Evolutionary conservation across 2,329 filamentous ascomycete genomes (phyloP).

Genomic region (Colletotrichum graminicola): DNA sequence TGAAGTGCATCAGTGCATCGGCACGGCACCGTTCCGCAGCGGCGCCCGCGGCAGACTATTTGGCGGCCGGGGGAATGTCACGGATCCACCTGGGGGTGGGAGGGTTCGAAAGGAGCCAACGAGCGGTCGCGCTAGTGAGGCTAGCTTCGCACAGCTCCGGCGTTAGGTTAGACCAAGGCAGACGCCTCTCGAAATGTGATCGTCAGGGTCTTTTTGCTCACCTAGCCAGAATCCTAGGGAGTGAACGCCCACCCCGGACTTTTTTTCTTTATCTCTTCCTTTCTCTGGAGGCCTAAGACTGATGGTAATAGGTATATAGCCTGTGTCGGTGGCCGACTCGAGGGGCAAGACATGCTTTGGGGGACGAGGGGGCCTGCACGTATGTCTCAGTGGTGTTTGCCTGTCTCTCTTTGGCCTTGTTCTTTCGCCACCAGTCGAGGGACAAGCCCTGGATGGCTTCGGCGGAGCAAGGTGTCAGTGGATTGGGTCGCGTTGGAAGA

Average conservation of each 20-base stretch:
- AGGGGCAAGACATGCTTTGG: slow-evolving; percentile 10
- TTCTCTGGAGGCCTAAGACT: not conserved
- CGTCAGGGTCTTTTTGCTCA: slow-evolving; percentile 39
- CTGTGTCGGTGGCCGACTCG: not conserved
- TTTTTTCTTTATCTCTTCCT: not conserved
- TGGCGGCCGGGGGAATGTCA: slow-evolving; percentile 40
- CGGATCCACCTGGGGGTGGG: slow-evolving; percentile 11
- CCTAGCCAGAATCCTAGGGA: slow-evolving; percentile 7
- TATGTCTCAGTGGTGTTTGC: slow-evolving; percentile 8
- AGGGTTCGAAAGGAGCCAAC: slow-evolving; percentile 25
- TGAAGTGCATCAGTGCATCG: slow-evolving; percentile 19
- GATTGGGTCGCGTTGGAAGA: not conserved
- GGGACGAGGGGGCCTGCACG: no score
- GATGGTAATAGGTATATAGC: not conserved
- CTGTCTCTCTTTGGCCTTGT: not conserved
- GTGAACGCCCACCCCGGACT: slow-evolving; percentile 21
- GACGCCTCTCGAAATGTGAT: slow-evolving; percentile 36
- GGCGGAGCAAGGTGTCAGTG: not conserved
- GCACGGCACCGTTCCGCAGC: slow-evolving; percentile 32
- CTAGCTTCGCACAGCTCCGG: slow-evolving; percentile 36
- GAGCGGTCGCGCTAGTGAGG: slow-evolving; percentile 29
- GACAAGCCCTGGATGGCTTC: slow-evolving; percentile 18
- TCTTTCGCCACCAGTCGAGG: slow-evolving; percentile 9
- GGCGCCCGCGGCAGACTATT: slow-evolving; percentile 31
- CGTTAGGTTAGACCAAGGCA: slow-evolving; percentile 29